Evolutionary conservation across 2,329 filamentous ascomycete species (phyloP), one percentile per base, ranked within the genome.

Genomic region (Elsinoe arachidis): DNA sequence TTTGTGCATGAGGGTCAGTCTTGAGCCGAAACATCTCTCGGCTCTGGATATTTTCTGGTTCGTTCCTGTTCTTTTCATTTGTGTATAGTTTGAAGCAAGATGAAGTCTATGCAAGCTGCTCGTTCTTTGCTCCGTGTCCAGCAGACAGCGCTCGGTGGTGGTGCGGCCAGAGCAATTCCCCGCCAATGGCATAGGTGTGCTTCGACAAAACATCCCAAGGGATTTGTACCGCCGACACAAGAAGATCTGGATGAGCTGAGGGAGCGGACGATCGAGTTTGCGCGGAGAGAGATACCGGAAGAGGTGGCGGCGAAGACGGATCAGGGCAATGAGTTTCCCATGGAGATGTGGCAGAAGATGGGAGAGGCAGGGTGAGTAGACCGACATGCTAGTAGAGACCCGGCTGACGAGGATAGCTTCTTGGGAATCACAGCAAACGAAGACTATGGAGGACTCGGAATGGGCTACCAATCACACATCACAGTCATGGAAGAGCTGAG

Each of bases 391-490:
- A 26, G n/a, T 6, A 12, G 21, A 30, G n/a, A 23, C 33, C 2
- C 37, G 34, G 14, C 61, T 57, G 53, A 51, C 55, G 39, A 34
- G 3, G 46, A n/a, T 58, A 78, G 88, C 5, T 87, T 97, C 64
- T 80, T 97, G 26, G 93, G 93, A 59, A 88, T 96, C 66, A 97
- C 93, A 7, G 93, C 90, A 15, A 89, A 96, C 67, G 90, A 96
- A 73, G 86, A 90, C 57, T 90, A 93, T 55, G 93, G 93, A 37
- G 93, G 92, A 1, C 73, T 97, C 46, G 88, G 80, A 1, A 86
- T 97, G 84, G 93, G 93, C 10, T 99, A 97, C 73, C 92, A 97
- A 75, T 92, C 93, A 44, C 93, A 99, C 74, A 95, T 90, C 69
- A 78, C 96, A 5, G 90, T 96, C 46, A 87, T 97, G 83, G 93